These are phyloP conservation scores for Amoebophrya sp. DNA, from an alignment of 169 alveolate species.

Conservation along the genomic window DNA sequence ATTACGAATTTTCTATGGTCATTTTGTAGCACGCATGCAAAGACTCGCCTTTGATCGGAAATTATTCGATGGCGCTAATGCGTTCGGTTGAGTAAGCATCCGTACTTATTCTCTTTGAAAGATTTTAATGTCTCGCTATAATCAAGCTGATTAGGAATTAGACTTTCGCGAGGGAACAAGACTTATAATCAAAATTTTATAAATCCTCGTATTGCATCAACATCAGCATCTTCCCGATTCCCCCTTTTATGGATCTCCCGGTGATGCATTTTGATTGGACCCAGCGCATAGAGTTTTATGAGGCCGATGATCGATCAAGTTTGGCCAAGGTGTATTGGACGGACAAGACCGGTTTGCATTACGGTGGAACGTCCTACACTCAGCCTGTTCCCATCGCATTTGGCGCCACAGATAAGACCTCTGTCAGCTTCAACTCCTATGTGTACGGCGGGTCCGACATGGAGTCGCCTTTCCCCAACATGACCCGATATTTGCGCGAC, in stretches of 20 bases:
- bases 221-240: not conserved
- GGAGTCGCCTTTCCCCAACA: not conserved
- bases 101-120: too few species aligned
- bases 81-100: too few species aligned
- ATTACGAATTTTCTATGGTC: too few species aligned
- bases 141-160: too few species aligned
- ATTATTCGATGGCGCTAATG: too few species aligned
- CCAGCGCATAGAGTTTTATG: not conserved
- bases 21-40: too few species aligned
- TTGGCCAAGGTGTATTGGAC: not conserved
- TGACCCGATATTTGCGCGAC: not conserved
- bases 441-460: not conserved
- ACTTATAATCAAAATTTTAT: too few species aligned
- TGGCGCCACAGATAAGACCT: not conserved
- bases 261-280: not conserved
- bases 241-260: not conserved
- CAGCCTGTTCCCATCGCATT: not conserved
- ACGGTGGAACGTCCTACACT: not conserved
- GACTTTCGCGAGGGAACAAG: too few species aligned
- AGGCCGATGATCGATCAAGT: not conserved
- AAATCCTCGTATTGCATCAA: too few species aligned
- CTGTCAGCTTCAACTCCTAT: not conserved
- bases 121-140: too few species aligned
- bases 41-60: too few species aligned
- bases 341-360: not conserved